Percentiles rank a stretch among this genome's conserved stretches.
phyloP scores from a whole-genome alignment of 169 alveolate species.

The Plasmodium yoelii region DNA sequence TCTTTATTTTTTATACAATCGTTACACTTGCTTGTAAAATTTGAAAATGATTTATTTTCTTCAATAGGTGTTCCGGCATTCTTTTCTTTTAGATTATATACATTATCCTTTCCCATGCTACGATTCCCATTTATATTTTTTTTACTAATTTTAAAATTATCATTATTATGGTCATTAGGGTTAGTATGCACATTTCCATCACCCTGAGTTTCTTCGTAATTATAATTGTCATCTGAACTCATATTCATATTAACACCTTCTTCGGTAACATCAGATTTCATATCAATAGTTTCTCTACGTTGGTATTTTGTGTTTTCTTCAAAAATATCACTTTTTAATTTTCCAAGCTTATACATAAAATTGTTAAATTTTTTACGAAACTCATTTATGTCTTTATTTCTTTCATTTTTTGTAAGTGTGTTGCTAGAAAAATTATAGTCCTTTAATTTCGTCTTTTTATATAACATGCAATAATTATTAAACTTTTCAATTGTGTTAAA shows the following conservation, averaged over 20 bases:
- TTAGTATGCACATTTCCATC: neutral
- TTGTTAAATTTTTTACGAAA: slow-evolving; percentile 17
- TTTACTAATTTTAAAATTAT: neutral
- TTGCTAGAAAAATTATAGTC: slow-evolving; percentile 28
- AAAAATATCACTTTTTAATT: slow-evolving; percentile 16
- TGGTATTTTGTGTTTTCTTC: slow-evolving; percentile 4
- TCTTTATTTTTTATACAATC: too few species aligned
- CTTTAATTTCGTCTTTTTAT: slow-evolving; percentile 33
- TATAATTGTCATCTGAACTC: neutral
- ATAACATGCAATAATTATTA: slow-evolving; percentile 19
- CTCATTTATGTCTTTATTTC: slow-evolving; percentile 27
- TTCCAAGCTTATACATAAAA: slow-evolving; percentile 27
- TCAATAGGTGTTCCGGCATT: too few species aligned
- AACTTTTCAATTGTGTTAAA: slow-evolving; percentile 51
- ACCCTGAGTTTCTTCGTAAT: neutral
- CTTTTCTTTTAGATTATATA: neutral
- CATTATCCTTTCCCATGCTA: neutral
- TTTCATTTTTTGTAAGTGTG: slow-evolving; percentile 27
- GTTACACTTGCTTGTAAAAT: too few species aligned
- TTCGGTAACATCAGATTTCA: neutral
- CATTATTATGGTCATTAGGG: neutral
- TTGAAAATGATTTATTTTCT: too few species aligned
- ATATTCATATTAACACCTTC: neutral
- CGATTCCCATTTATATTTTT: slow-evolving; percentile 4
- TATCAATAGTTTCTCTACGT: slow-evolving; percentile 3